A percentile compares a stretch with the other conserved stretches of the same genome.
Evolutionary conservation across 306 rosid species (phyloP).

Genomic region (Dryas drummondii): DNA sequence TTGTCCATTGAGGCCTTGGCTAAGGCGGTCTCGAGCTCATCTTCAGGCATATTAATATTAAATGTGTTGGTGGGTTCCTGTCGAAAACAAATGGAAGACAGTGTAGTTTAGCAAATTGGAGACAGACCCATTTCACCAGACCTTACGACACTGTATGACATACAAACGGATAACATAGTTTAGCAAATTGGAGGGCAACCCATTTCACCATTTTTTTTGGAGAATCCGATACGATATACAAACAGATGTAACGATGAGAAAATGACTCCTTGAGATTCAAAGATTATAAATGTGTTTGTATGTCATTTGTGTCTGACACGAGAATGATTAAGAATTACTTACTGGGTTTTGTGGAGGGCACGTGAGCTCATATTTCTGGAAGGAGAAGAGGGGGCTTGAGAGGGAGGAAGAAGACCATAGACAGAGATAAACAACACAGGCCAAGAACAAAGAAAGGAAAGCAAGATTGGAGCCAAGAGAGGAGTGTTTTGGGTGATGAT

Average conservation of each 20-base stretch:
- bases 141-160: no score
- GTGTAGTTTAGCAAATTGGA: no score
- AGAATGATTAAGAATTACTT: neutral
- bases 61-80: slow-evolving; percentile 11
- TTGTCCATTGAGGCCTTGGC: slow-evolving; percentile 56
- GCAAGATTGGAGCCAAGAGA: slow-evolving; percentile 25
- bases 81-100: neutral
- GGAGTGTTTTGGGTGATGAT: slow-evolving; percentile 20
- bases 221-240: no score
- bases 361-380: neutral
- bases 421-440: slow-evolving; percentile 30
- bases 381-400: slow-evolving; percentile 15
- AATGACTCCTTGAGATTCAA: no score
- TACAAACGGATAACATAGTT: no score
- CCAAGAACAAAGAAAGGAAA: slow-evolving; percentile 31
- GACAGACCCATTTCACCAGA: no score
- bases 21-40: slow-evolving; percentile 45
- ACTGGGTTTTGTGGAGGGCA: slow-evolving; percentile 28
- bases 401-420: slow-evolving; percentile 42
- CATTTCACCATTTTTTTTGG: no score
- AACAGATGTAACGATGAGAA: no score
- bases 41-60: slow-evolving; percentile 8
- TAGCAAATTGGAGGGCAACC: no score
- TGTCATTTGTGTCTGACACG: no score
- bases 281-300: no score